Base-by-base conservation (phyloP, 2,329 filamentous ascomycete genomes). In the Penicillium sp. region DNA sequence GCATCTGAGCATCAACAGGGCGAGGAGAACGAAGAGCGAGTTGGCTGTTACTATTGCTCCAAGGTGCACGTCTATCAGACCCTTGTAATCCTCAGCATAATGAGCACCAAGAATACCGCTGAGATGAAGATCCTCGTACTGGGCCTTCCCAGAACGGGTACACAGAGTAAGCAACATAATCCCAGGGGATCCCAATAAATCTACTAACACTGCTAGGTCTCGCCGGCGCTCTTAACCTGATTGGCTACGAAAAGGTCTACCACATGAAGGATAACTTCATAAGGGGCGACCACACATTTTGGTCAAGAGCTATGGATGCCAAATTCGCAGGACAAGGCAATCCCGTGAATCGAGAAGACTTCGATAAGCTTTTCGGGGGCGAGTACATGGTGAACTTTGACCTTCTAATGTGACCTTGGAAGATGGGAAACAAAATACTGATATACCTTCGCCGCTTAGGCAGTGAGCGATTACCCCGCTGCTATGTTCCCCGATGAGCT, bases 401-500 rank as follows among this genome's bases (percentile, higher is more conserved):
- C 47, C 10, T 37, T 10, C 8, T 2, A 8, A 26, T 26, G 1
- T n/a, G 10, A 9, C 16, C 44, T 29, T n/a, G 19, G 10, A 22
- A 24, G 10, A 4, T 7, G 11, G 19, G 19, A 11, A 24, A 24
- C 6, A 21, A 7, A 14, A 35, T 13, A 21, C 13, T 22, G 27
- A 31, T 19, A 19, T 37, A 10, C 8, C 3, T 39, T 39, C 35
- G 35, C 35, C 9, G n/a, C 21, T 9, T 22, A 60, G n/a, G 64
- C 65, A 4, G 54, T 68, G 3, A 62, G 60, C 6, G 64, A 69
- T 46, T 44, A 57, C 5, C 64, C 63, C 1, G 50, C 47, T 6
- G 52, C 59, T 3, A 21, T 53, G 2, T 69, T 70, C 37, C 58
- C 58, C 6, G 37, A 57, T 1, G 67, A 67, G 45, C 27, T 69